Conservation (phyloP, 768 basidiomycete genomes). For the Dioszegia aurantiaca region DNA sequence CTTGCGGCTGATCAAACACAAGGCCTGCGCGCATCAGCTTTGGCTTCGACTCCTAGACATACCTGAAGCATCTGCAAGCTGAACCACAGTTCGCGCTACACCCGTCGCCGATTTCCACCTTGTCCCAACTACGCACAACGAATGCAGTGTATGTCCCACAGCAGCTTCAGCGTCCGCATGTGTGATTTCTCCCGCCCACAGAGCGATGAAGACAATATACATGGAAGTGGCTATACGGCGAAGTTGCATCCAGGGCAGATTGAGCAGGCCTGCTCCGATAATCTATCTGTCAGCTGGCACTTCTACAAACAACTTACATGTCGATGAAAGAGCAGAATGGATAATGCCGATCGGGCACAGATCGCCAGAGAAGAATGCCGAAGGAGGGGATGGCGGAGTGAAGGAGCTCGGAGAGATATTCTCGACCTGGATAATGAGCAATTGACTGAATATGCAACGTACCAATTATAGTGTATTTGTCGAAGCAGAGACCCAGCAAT, state of each 20-base stretch:
- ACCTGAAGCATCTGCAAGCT: constrained; percentile 21
- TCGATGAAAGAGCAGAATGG: constrained; percentile 16
- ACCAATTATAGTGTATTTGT: constrained; percentile 32
- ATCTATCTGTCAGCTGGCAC: constrained; percentile 6
- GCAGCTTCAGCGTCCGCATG: constrained; percentile 15
- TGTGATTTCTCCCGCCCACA: constrained; percentile 18
- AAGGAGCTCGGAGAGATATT: constrained; percentile 22
- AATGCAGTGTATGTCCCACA: constrained; percentile 9
- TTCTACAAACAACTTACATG: not conserved
- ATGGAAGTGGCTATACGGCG: constrained; percentile 22
- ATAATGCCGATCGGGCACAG: constrained; percentile 18
- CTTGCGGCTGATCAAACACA: constrained; percentile 2
- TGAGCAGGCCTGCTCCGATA: constrained; percentile 19
- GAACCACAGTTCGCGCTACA: constrained; percentile 9
- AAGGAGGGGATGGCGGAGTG: constrained; percentile 15
- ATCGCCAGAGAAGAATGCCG: constrained; percentile 22
- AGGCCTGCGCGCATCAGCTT: not conserved
- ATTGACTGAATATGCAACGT: not conserved
- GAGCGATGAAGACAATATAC: constrained; percentile 22
- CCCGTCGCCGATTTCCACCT: constrained; percentile 21
- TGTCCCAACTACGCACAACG: constrained; percentile 16
- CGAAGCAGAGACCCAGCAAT: constrained; percentile 18
- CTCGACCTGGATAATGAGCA: constrained; percentile 11
- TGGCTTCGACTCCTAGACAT: not conserved
- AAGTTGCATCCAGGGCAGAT: constrained; percentile 30